Evolutionary conservation across 163 green algal species (phyloP).

Genomic region (Coccomyxa subellipsoidea): DNA sequence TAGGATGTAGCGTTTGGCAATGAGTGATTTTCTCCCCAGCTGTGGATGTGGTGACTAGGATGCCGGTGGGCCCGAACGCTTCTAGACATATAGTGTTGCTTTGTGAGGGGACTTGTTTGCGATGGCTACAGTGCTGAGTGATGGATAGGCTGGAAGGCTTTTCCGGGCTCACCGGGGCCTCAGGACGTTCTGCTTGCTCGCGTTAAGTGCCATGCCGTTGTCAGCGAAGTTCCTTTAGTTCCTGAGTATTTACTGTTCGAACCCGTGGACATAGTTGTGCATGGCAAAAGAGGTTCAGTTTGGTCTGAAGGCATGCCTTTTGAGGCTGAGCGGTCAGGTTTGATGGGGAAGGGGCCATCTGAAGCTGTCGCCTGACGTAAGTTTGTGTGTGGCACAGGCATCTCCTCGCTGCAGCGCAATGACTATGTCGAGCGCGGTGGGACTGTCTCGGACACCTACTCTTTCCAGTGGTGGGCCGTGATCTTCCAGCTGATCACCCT

Average conservation of each 20-base stretch:
- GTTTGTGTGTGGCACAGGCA: not conserved
- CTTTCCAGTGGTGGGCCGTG: constrained; percentile 2
- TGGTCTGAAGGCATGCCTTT: not conserved
- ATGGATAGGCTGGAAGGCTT: too few species aligned
- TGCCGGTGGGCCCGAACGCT: not conserved
- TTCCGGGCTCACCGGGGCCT: too few species aligned
- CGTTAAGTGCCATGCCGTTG: too few species aligned
- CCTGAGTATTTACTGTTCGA: too few species aligned
- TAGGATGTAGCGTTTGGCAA: not conserved
- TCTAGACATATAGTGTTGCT: too few species aligned
- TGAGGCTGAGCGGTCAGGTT: not conserved
- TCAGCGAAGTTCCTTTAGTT: too few species aligned
- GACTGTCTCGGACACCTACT: not conserved
- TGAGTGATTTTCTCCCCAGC: not conserved
- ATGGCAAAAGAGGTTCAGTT: too few species aligned
- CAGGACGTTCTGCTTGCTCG: too few species aligned
- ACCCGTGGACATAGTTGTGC: too few species aligned
- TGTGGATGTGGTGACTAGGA: not conserved
- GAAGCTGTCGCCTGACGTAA: not conserved
- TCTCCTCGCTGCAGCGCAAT: not conserved
- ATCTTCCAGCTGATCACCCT: constrained; percentile 4
- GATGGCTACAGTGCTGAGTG: not conserved
- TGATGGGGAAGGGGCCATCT: not conserved
- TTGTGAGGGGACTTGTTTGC: too few species aligned
- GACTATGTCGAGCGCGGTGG: not conserved